Conservation (phyloP, 805 yeast species). For the Cyberlindnera amylophila region DNA sequence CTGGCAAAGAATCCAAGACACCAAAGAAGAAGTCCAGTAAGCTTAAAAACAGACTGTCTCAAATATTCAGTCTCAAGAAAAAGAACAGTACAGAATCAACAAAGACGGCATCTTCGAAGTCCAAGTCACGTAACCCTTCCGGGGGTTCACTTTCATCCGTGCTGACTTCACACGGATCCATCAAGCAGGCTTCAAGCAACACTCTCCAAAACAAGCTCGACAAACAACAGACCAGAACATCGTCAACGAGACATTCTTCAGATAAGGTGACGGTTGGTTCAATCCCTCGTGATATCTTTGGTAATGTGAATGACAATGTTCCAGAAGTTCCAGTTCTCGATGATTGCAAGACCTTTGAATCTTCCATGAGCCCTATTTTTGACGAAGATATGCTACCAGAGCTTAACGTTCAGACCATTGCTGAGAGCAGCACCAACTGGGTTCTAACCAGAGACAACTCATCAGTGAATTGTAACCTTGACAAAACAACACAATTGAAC, state of each 20-base stretch:
- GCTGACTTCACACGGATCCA: background rate
- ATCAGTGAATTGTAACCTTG: slow-evolving; percentile 16
- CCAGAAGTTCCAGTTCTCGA: slow-evolving; percentile 16
- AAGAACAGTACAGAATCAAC: slow-evolving; percentile 1
- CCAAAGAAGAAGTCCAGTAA: slow-evolving; percentile 13
- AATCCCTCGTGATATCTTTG: background rate
- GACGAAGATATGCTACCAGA: slow-evolving; percentile 17
- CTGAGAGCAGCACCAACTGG: slow-evolving; percentile 16
- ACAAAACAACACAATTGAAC: slow-evolving; percentile 11
- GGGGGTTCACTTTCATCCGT: background rate
- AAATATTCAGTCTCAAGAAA: slow-evolving; percentile 18
- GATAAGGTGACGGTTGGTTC: slow-evolving; percentile 1
- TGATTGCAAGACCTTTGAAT: slow-evolving; percentile 23
- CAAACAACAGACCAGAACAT: background rate
- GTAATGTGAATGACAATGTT: slow-evolving; percentile 1
- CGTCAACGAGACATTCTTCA: background rate
- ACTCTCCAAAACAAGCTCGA: slow-evolving; percentile 1
- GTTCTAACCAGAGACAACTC: slow-evolving; percentile 22
- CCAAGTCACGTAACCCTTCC: background rate
- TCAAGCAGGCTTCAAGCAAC: background rate
- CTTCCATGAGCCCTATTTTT: slow-evolving; percentile 24
- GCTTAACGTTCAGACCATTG: slow-evolving; percentile 9
- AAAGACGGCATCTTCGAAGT: background rate
- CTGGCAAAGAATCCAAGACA: slow-evolving; percentile 1
- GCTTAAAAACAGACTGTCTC: slow-evolving; percentile 25